Evolutionary conservation across 2,329 filamentous ascomycete genomes (phyloP), one percentile per base, ranked within the genome.

Genomic region (Fusarium goolgardi): DNA sequence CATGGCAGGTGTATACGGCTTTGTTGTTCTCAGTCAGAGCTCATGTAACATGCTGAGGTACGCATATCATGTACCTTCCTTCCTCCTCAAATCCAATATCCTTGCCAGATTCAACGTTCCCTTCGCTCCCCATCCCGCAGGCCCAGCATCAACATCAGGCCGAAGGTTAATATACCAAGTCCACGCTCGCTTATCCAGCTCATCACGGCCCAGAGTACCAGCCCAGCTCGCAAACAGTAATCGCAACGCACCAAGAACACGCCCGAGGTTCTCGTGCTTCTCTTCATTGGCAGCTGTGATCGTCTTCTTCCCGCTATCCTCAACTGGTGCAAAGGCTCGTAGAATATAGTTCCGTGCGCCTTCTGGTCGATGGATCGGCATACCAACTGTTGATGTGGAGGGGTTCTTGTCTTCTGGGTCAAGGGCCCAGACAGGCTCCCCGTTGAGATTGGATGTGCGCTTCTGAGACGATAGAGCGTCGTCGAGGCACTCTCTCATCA

Each of bases 101-200:
- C 88, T 87, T 16, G 81, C 80, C 35, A 96, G 76, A 69, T 83
- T 88, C 29, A 97, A 81, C 55, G 82, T 80, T 2, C 91, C 92
- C 77, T 95, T 96, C 15, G 90, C 91, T 29, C 93, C 93, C 93
- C 93, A 97, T 3, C 94, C 93, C 21, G 88, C 86, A 47, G 87
- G 86, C 0, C 93, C 94, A 58, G 84, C 80, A 60, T 91, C 88
- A 4, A 97, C 91, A 21, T 92, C 89, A 1, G 93, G 93, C 65
- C 94, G 83, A 21, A 94, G 88, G 23, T 86, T 84, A 3, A 91
- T 82, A 78, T 97, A 97, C 93, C 93, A 97, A 13, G 81, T 81
- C 92, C 93, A 96, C 20, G 92, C 91, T 61, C 89, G 86, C 64
- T 85, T 84, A 75, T 97, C 92, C 53, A 97, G 81, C 72, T 97